Conservation (phyloP, 805 yeast species). For the Candida ortonii region DNA sequence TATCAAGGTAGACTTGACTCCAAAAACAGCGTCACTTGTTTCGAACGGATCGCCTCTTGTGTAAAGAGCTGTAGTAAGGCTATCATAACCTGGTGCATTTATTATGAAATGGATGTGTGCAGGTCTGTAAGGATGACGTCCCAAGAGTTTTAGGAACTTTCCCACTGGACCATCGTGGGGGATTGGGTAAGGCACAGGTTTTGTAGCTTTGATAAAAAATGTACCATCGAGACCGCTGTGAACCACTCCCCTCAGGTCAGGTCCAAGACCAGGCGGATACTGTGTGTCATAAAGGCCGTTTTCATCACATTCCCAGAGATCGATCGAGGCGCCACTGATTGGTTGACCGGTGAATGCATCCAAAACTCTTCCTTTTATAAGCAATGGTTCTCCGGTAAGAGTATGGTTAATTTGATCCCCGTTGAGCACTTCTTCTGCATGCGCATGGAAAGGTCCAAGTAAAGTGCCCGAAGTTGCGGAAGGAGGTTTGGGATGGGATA, state of each 20-base stretch:
- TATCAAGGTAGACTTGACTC: slow-evolving; percentile 9
- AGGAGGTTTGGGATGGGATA: slow-evolving; percentile 10
- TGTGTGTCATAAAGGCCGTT: slow-evolving; percentile 13
- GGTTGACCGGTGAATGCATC: slow-evolving; percentile 7
- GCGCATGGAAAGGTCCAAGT: slow-evolving; percentile 10
- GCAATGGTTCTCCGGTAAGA: slow-evolving; percentile 8
- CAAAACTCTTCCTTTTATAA: slow-evolving; percentile 5
- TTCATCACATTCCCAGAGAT: slow-evolving; percentile 12
- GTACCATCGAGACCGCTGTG: slow-evolving; percentile 3
- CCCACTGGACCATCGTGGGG: slow-evolving; percentile 13
- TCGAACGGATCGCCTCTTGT: slow-evolving; percentile 10
- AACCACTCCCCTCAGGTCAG: slow-evolving; percentile 10
- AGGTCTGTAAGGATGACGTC: slow-evolving; percentile 11
- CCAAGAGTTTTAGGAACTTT: slow-evolving; percentile 4
- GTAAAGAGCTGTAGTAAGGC: slow-evolving; percentile 8
- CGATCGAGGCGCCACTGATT: slow-evolving; percentile 6
- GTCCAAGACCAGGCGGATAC: slow-evolving; percentile 6
- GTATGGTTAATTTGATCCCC: slow-evolving; percentile 4
- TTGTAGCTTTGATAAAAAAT: slow-evolving; percentile 8
- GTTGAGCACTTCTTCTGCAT: slow-evolving; percentile 7
- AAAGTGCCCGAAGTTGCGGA: slow-evolving; percentile 9
- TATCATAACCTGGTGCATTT: slow-evolving; percentile 7
- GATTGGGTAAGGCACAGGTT: slow-evolving; percentile 13
- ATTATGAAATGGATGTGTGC: slow-evolving; percentile 11
- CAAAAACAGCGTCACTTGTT: slow-evolving; percentile 13